phyloP scores from a whole-genome alignment of 345 rosid genomes.

The Aethionema arabicum region DNA sequence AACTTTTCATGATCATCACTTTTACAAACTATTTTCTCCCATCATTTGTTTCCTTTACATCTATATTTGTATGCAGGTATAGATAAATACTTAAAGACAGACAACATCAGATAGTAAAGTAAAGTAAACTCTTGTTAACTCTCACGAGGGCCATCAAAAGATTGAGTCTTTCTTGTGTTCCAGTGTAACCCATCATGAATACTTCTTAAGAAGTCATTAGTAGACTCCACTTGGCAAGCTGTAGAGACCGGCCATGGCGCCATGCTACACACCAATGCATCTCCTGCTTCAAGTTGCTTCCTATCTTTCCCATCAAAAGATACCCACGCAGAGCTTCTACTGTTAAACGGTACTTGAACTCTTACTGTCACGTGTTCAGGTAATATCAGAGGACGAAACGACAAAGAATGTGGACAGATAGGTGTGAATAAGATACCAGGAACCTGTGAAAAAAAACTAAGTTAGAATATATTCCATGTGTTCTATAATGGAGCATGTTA shows the following conservation, averaged over 20 bases:
- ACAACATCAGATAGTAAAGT: not conserved
- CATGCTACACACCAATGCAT: slow-evolving; percentile 94
- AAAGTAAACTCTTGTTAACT: slow-evolving; percentile 17
- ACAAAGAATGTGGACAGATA: slow-evolving; percentile 94
- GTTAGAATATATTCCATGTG: slow-evolving; percentile 12
- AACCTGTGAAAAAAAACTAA: slow-evolving; percentile 52
- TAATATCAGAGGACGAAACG: slow-evolving; percentile 92
- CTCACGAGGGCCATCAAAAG: slow-evolving; percentile 73
- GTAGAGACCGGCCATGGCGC: slow-evolving; percentile 99
- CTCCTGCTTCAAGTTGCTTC: slow-evolving; percentile 76
- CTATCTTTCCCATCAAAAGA: slow-evolving; percentile 97
- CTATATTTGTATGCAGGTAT: slow-evolving; percentile 20
- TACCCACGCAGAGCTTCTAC: slow-evolving; percentile 91
- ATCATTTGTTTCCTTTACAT: slow-evolving; percentile 6
- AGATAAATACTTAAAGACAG: slow-evolving; percentile 5
- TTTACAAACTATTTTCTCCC: slow-evolving; percentile 11
- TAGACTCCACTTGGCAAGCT: slow-evolving; percentile 83
- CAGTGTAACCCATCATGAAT: slow-evolving; percentile 97
- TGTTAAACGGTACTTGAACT: slow-evolving; percentile 85
- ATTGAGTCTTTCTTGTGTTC: slow-evolving; percentile 85
- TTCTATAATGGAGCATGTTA: slow-evolving; percentile 8
- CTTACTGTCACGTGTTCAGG: slow-evolving; percentile 92
- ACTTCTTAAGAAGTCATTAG: slow-evolving; percentile 81
- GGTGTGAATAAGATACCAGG: slow-evolving; percentile 98
- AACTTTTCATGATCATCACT: slow-evolving; percentile 1